A percentile compares a stretch with the other conserved stretches of the same genome.
Conservation (phyloP, 2,329 filamentous ascomycete genomes). For the Fusarium pseudonygamai region DNA sequence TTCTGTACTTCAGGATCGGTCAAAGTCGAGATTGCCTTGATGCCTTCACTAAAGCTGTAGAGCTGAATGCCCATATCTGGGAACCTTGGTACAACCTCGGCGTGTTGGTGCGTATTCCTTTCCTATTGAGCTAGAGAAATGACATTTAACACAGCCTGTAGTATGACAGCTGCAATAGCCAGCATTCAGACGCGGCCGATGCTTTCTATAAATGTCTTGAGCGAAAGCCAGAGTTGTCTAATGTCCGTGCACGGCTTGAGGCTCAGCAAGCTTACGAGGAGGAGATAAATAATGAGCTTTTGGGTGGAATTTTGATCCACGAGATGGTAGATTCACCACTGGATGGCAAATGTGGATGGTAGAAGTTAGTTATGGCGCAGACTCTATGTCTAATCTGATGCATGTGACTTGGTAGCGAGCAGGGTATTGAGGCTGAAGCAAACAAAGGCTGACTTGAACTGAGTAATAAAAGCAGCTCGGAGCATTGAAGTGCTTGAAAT, state of each 20-base stretch:
- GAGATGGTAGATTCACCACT: background rate
- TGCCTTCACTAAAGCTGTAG: background rate
- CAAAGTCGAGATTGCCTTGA: background rate
- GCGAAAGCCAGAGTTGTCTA: background rate
- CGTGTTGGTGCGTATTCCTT: background rate
- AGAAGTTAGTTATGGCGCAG: too few relatives aligned
- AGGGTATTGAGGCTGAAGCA: too few relatives aligned
- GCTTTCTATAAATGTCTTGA: background rate
- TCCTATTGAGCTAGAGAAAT: rapidly evolving
- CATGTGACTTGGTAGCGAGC: too few relatives aligned
- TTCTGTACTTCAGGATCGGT: background rate
- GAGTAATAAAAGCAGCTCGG: too few relatives aligned
- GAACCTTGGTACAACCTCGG: background rate
- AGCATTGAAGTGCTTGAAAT: too few relatives aligned
- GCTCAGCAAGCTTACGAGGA: background rate
- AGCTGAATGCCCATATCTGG: background rate
- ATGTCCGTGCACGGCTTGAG: background rate
- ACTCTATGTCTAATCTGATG: background rate
- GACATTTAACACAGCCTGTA: too few relatives aligned
- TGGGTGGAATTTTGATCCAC: background rate
- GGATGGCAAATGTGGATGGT: background rate
- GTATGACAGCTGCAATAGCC: background rate
- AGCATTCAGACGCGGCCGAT: background rate
- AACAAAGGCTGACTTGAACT: rapidly evolving
- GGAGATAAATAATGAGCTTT: background rate